phyloP scores from a whole-genome alignment of 2,329 filamentous ascomycete genomes.

The Fusarium sp. region DNA sequence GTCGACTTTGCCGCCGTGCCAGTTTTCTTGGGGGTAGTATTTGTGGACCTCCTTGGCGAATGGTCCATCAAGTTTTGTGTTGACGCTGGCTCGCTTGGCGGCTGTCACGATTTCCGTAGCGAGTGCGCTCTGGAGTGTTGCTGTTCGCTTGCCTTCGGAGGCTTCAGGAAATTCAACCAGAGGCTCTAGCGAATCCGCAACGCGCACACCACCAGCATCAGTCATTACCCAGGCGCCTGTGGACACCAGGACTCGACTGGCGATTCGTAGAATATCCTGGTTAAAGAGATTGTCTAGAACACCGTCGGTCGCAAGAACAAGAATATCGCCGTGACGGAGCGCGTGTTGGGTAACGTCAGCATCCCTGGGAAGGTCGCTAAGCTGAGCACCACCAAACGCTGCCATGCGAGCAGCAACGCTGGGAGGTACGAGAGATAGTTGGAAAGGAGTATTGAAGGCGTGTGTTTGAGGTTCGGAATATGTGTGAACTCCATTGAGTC shows the following conservation, averaged over 20 bases:
- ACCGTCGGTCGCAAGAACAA: slow-evolving; percentile 94
- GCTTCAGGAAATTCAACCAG: slow-evolving; percentile 45
- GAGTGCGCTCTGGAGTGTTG: slow-evolving; percentile 78
- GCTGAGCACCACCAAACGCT: slow-evolving; percentile 82
- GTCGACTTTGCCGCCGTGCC: slow-evolving; percentile 92
- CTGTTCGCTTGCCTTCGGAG: slow-evolving; percentile 43
- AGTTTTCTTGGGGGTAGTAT: slow-evolving; percentile 85
- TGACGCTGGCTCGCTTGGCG: slow-evolving; percentile 85
- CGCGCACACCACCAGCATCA: slow-evolving; percentile 66
- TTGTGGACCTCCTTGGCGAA: slow-evolving; percentile 95
- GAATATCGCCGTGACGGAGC: slow-evolving; percentile 88
- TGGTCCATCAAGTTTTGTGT: slow-evolving; percentile 84
- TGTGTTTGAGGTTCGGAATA: slow-evolving; percentile 91
- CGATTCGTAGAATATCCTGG: slow-evolving; percentile 85
- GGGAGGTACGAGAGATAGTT: slow-evolving; percentile 87
- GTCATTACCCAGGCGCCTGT: slow-evolving; percentile 78
- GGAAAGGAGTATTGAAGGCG: slow-evolving; percentile 97
- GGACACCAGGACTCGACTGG: slow-evolving; percentile 79
- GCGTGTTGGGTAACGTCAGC: slow-evolving; percentile 80
- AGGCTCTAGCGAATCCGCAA: slow-evolving; percentile 68
- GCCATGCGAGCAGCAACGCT: slow-evolving; percentile 81
- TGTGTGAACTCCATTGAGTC: slow-evolving; percentile 84
- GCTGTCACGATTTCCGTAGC: slow-evolving; percentile 82
- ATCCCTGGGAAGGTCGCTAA: slow-evolving; percentile 86
- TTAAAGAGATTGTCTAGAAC: slow-evolving; percentile 96